Conservation (phyloP, 139 green algal genomes). For the Chlamydomonas sphaeroides region DNA sequence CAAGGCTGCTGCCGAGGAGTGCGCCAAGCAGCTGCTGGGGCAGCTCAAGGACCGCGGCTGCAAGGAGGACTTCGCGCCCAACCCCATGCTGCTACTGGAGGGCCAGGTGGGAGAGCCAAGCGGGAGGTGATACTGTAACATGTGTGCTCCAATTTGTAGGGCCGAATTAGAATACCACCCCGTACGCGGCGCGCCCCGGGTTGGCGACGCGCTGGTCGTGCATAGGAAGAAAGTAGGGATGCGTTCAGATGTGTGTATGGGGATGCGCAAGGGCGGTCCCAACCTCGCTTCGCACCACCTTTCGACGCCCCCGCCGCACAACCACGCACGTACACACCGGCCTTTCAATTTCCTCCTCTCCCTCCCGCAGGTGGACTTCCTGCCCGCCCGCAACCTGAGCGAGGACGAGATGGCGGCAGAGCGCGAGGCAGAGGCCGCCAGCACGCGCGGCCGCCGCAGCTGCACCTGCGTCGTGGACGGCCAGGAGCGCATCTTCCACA, state of each 20-base stretch:
- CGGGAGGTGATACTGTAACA: background rate
- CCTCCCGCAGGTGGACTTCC: constrained; percentile 79
- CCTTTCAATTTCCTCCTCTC: background rate
- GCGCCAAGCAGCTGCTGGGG: constrained; percentile 50
- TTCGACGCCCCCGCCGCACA: too few relatives aligned
- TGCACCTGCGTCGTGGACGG: constrained; percentile 54
- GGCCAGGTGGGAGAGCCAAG: constrained; percentile 64
- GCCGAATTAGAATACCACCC: too few relatives aligned
- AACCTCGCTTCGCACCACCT: too few relatives aligned
- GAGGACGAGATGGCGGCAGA: constrained; percentile 60
- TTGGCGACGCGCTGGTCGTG: too few relatives aligned
- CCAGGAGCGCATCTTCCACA: constrained; percentile 55
- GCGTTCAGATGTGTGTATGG: too few relatives aligned
- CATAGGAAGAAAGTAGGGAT: too few relatives aligned
- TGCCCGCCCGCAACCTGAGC: constrained; percentile 56
- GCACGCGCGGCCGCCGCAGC: constrained; percentile 6
- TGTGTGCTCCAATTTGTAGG: too few relatives aligned
- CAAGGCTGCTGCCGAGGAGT: constrained; percentile 58
- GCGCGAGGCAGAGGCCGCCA: constrained; percentile 36
- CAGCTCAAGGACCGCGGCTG: constrained; percentile 74
- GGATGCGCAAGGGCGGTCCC: too few relatives aligned
- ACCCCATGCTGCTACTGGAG: constrained; percentile 70
- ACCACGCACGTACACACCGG: too few relatives aligned
- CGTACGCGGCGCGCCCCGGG: too few relatives aligned
- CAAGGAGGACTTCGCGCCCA: constrained; percentile 82